Conservation (phyloP, 257 asterid genomes). For the Agastache rugosa region DNA sequence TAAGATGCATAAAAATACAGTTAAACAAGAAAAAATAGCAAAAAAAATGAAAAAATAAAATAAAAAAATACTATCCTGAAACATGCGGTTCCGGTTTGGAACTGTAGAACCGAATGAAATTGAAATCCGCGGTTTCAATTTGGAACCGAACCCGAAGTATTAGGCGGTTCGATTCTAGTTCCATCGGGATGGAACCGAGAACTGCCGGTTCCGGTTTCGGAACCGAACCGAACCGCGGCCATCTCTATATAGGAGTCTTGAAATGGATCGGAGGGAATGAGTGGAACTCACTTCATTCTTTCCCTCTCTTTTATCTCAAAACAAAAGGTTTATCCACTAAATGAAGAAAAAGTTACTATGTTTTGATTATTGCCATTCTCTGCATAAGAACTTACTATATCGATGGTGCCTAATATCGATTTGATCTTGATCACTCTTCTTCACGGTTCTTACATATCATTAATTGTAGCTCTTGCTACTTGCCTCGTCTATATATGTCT, state of each 20-base stretch:
- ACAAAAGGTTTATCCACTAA: background rate
- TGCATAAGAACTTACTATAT: background rate
- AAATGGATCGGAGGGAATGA: conserved; percentile 35
- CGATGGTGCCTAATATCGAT: conserved; percentile 42
- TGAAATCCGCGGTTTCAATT: no score
- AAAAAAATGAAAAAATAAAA: no score
- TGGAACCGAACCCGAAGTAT: no score
- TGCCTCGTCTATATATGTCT: conserved; percentile 36
- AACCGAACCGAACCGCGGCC: no score
- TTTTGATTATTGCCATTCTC: background rate
- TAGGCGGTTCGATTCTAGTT: no score
- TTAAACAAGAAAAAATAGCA: no score
- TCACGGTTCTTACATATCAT: conserved; percentile 42
- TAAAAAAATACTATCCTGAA: no score
- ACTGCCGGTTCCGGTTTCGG: no score
- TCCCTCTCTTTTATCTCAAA: conserved; percentile 1
- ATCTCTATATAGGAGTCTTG: background rate
- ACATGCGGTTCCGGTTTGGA: no score
- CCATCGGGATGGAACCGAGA: no score
- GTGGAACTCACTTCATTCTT: conserved; percentile 47
- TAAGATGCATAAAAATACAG: no score
- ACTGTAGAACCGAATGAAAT: no score
- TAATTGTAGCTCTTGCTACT: conserved; percentile 35
- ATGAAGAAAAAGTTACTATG: background rate
- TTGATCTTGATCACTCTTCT: conserved; percentile 47